Conservation (phyloP, 1,284 basidiomycete genomes). For the Cryptococcus sp. region DNA sequence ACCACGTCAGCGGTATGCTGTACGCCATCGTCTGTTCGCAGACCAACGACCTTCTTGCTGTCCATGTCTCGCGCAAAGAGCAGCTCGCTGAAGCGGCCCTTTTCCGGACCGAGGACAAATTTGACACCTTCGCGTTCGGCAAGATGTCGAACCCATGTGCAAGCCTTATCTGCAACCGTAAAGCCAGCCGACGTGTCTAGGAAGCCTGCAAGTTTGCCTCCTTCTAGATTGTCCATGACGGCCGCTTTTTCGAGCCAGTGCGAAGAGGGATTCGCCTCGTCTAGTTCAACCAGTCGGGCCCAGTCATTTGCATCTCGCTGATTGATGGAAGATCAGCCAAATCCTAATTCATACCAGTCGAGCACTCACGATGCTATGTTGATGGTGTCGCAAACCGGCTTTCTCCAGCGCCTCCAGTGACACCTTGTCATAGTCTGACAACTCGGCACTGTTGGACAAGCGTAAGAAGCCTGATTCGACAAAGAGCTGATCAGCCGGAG, state of each 20-base stretch:
- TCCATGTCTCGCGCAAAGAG: slow-evolving; percentile 6
- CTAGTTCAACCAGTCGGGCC: slow-evolving; percentile 5
- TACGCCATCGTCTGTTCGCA: slow-evolving; percentile 29
- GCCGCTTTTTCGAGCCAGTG: slow-evolving; percentile 10
- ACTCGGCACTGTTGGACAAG: slow-evolving; percentile 8
- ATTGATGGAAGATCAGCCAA: not conserved
- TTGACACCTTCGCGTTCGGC: slow-evolving; percentile 18
- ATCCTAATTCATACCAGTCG: not conserved
- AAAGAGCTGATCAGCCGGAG: slow-evolving; percentile 16
- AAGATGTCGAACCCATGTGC: slow-evolving; percentile 20
- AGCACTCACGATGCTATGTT: slow-evolving; percentile 15
- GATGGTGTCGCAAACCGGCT: slow-evolving; percentile 18
- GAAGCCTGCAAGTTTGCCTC: slow-evolving; percentile 13
- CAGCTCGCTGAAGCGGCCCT: slow-evolving; percentile 16
- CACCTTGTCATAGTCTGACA: slow-evolving; percentile 16
- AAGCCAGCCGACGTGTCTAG: slow-evolving; percentile 25
- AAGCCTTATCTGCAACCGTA: slow-evolving; percentile 26
- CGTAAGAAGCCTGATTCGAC: slow-evolving; percentile 19
- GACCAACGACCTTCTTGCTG: slow-evolving; percentile 16
- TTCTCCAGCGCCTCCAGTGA: slow-evolving; percentile 15
- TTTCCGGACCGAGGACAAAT: slow-evolving; percentile 16
- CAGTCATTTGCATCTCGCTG: slow-evolving; percentile 11
- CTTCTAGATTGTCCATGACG: slow-evolving; percentile 9
- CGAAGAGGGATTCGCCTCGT: slow-evolving; percentile 5
- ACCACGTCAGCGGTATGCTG: slow-evolving; percentile 26